Percentiles rank a stretch among this genome's conserved stretches.
Conservation (phyloP, 2,329 filamentous ascomycete species). For the Pseudogymnoascus sp. region DNA sequence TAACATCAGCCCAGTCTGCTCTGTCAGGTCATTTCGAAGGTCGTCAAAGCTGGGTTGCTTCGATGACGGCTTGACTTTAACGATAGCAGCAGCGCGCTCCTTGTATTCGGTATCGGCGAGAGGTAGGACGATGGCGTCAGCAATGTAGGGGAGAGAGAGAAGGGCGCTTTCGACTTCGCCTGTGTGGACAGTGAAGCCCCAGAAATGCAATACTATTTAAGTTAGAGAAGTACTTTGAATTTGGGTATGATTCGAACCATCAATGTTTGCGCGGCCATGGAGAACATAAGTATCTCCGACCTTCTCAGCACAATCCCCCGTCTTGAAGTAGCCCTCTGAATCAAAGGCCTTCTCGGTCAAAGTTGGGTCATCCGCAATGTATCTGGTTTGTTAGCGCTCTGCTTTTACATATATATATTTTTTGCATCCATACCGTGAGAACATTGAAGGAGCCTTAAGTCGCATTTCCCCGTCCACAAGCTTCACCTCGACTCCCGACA, state of each 20-base stretch:
- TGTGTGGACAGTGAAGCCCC: conserved; percentile 20
- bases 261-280: conserved; percentile 18
- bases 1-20: conserved; percentile 15
- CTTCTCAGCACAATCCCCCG: conserved; percentile 19
- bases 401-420: not conserved
- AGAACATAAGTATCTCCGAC: conserved; percentile 18
- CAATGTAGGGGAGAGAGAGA: conserved; percentile 16
- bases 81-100: conserved; percentile 18
- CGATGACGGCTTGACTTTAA: conserved; percentile 14
- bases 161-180: conserved; percentile 19
- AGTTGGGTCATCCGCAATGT: conserved; percentile 19
- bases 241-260: conserved; percentile 14
- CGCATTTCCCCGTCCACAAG: conserved; percentile 18
- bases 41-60: conserved; percentile 12
- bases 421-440: conserved; percentile 15
- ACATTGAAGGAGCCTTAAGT: conserved; percentile 20
- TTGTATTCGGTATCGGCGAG: conserved; percentile 16
- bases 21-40: conserved; percentile 16
- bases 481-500: conserved; percentile 20
- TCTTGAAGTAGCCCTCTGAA: conserved; percentile 21
- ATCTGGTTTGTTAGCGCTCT: conserved; percentile 10
- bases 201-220: conserved; percentile 19
- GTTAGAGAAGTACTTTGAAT: conserved; percentile 14
- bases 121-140: conserved; percentile 15
- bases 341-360: conserved; percentile 19